These are phyloP conservation scores for Venturia oleaginea DNA, from an alignment of 2,329 filamentous ascomycete genomes.

Conservation along the genomic window DNA sequence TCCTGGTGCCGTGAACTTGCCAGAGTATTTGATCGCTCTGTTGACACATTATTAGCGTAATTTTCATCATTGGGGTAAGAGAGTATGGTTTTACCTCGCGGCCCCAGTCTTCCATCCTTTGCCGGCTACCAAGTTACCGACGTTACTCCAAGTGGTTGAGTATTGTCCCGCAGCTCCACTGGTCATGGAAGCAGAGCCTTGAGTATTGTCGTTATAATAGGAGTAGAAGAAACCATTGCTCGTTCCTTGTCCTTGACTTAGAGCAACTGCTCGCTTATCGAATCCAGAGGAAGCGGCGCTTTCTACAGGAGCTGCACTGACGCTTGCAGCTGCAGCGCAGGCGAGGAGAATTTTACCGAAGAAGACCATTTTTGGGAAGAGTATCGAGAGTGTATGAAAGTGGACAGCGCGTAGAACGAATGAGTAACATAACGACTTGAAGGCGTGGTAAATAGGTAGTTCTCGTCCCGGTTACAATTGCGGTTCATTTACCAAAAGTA, in stretches of 20 bases:
- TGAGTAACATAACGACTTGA: too few species aligned
- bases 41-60: not conserved
- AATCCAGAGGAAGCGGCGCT: not conserved
- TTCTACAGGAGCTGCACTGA: not conserved
- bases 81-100: conserved; percentile 31
- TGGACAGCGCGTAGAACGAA: too few species aligned
- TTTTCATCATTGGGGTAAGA: not conserved
- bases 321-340: not conserved
- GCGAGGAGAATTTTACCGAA: conserved; percentile 29
- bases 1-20: conserved; percentile 38
- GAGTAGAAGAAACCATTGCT: conserved; percentile 38
- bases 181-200: conserved; percentile 22
- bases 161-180: conserved; percentile 23
- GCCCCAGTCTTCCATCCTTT: conserved; percentile 50
- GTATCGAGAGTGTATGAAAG: not conserved
- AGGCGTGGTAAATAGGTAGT: not conserved
- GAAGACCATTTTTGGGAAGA: not conserved
- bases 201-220: conserved; percentile 37
- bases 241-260: conserved; percentile 20
- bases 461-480: not conserved
- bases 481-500: not conserved
- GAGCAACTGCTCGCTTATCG: not conserved
- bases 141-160: conserved; percentile 36
- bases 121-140: conserved; percentile 47
- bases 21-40: conserved; percentile 43